Base-by-base conservation (phyloP, 2,329 filamentous ascomycete species). In the Zalaria sp. region DNA sequence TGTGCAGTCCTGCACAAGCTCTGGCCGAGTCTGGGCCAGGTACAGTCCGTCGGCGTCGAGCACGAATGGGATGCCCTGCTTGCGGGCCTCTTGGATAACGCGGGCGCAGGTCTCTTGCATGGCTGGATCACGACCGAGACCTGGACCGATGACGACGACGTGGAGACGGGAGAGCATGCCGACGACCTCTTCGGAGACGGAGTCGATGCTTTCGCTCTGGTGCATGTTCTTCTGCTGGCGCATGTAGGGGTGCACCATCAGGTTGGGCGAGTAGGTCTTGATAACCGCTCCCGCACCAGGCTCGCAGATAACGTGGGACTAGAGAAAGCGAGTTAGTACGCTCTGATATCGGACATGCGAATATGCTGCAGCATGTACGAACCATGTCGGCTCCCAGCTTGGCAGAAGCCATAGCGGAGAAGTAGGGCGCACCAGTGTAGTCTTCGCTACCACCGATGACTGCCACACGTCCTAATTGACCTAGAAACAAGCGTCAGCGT, bases 201-300 rank as follows among this genome's bases (percentile, higher is more conserved):
- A 68, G 2, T 81, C 71, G 50, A 76, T 70, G 8, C 67, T 67
- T 43, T 81, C 74, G 41, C 69, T 63, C 38, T 67, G 60, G 25
- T 64, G 59, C 41, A 74, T 64, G 51, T 75, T 70, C 51, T 73
- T 71, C 37, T 77, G 75, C 62, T 91, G 85, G 27, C 86, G 83
- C 77, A 98, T 89, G 51, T 95, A 75, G 1, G 91, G 91, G 61
- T 96, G 91, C 7, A 98, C 91, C 89, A 98, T 98, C 27, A 98
- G 72, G 60, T 96, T 95, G 3, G 91, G 91, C 18, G 88, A 95
- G 67, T 96, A 98, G 3, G 86, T 85, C 68, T 98, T 98, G 65
- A 98, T 94, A 32, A 95, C 88, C 55, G 68, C 58, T 44, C 63
- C 86, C 3, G 91, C 91, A 42, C 75, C 81, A 6, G 84, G 86